Base-by-base conservation (phyloP, 495 filamentous ascomycete species). In the Recurvomyces mirabilis region DNA sequence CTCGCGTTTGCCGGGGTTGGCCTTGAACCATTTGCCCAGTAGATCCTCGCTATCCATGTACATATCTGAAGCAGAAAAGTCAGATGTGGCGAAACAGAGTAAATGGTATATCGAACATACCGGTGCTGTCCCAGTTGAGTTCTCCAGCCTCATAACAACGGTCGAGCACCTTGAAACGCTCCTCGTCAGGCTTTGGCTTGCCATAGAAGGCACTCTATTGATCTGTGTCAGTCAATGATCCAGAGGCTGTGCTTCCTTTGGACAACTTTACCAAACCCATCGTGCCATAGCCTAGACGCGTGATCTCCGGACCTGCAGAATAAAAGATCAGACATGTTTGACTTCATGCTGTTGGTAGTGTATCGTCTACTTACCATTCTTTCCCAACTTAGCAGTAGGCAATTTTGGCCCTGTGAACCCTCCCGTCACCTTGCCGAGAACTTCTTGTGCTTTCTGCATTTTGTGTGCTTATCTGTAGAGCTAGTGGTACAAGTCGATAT, bases 251-350 rank as follows among this genome's bases (percentile, higher is more conserved):
- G n/a, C n/a, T n/a, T n/a, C n/a, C n/a, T n/a, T n/a, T n/a, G 20
- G 39, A 36, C 11, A 26, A 7, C 9, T 37, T 9, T 31, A 64
- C 63, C 44, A 75, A 17, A 10, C 67, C 67, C 73, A 77, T 75
- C 13, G 70, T 55, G 1, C 75, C 75, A 17, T 70, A 66, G 25
- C 76, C 76, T 0, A 77, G 34, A 12, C 67, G 55, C 2, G 76
- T 63, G 4, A 78, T 42, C 38, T 49, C 18, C 30, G 40, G 41
- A 14, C 75, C 74, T n/a, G n/a, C n/a, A n/a, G n/a, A n/a, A n/a
- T n/a, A n/a, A n/a, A n/a, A n/a, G n/a, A n/a, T n/a, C n/a, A n/a
- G n/a, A n/a, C n/a, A 61, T 72, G 24, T n/a, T 42, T 42, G 9
- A 30, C 34, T 5, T 29, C 39, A 38, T 13, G 43, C 43, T 19